phyloP scores from a whole-genome alignment of 2,329 filamentous ascomycete species.

The Penicillium sp. region DNA sequence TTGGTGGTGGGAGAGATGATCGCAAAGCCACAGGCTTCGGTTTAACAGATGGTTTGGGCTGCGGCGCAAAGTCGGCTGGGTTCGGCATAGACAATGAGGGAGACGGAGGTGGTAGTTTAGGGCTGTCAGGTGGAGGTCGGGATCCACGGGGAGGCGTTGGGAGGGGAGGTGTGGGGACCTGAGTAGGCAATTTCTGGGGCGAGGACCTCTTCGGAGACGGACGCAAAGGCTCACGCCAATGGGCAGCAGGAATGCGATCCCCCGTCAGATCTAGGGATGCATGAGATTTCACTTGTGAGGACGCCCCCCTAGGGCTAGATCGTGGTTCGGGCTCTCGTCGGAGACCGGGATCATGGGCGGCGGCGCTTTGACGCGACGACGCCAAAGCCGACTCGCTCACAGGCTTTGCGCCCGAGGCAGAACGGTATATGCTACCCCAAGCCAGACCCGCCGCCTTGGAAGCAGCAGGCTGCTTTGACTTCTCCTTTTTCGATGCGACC shows the following conservation, averaged over 20 bases:
- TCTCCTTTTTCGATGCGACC: conserved; percentile 34
- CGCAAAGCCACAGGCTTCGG: conserved; percentile 39
- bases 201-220: conserved; percentile 16
- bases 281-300: conserved; percentile 11
- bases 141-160: conserved; percentile 9
- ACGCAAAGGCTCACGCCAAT: conserved; percentile 24
- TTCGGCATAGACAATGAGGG: conserved; percentile 20
- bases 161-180: conserved; percentile 4
- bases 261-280: conserved; percentile 6
- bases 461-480: conserved; percentile 53
- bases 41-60: conserved; percentile 33
- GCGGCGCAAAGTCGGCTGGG: conserved; percentile 21
- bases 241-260: conserved; percentile 20
- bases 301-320: conserved; percentile 26
- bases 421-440: conserved; percentile 47
- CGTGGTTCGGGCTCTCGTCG: conserved; percentile 26
- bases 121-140: conserved; percentile 17
- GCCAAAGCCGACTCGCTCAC: conserved; percentile 29
- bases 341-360: conserved; percentile 27
- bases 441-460: conserved; percentile 61
- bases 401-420: conserved; percentile 26
- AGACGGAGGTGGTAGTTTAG: conserved; percentile 11
- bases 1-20: conserved; percentile 22
- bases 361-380: conserved; percentile 29
- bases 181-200: conserved; percentile 6